phyloP scores from a whole-genome alignment of 176 grass and related monocot genomes.

The Carex kokanica region DNA sequence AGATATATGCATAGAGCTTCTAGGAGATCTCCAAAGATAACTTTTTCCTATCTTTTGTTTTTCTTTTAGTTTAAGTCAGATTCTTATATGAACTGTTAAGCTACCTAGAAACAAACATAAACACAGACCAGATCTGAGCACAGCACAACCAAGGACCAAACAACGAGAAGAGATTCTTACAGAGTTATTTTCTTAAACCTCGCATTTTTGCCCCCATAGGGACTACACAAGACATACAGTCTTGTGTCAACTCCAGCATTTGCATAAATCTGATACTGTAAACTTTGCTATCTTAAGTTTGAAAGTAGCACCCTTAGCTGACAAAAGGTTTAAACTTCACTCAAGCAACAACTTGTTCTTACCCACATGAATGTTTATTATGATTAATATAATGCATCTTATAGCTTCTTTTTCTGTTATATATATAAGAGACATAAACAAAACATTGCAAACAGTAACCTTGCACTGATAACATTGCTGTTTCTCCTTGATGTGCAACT shows the following conservation, averaged over 20 bases:
- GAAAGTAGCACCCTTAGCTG: neutral
- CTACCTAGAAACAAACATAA: neutral
- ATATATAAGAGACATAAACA: neutral
- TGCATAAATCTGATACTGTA: neutral
- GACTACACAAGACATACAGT: neutral
- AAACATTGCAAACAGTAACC: conserved; percentile 12
- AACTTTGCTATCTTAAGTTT: neutral
- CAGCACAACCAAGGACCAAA: neutral
- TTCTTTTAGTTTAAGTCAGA: neutral
- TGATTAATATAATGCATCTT: neutral
- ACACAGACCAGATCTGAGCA: neutral
- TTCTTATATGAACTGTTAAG: neutral
- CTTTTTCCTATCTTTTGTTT: neutral
- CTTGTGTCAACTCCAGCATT: neutral
- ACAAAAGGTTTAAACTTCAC: neutral
- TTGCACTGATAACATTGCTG: neutral
- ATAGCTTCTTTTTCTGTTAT: conserved; percentile 5
- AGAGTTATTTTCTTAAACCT: neutral
- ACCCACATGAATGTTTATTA: neutral
- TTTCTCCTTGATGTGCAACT: neutral
- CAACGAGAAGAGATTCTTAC: neutral
- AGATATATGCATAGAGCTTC: neutral
- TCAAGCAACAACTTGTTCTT: neutral
- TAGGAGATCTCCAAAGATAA: neutral
- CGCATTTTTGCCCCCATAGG: neutral